Conservation (phyloP, 2,329 filamentous ascomycete genomes). For the Microthyrium microscopicum region DNA sequence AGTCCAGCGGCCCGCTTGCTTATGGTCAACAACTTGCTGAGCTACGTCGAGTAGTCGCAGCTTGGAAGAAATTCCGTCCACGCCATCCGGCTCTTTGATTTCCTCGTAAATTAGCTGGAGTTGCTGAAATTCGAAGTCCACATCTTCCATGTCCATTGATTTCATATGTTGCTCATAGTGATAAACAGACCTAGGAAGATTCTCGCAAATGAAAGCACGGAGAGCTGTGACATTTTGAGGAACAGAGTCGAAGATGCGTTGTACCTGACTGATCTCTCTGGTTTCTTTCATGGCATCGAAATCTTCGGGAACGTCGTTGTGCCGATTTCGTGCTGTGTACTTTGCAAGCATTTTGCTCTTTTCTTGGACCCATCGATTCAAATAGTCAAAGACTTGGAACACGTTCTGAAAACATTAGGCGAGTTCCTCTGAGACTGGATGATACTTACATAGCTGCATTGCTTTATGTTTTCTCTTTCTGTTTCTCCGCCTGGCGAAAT, state of each 20-base stretch:
- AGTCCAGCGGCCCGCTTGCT: constrained; percentile 83
- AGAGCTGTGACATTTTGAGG: constrained; percentile 59
- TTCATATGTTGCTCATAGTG: constrained; percentile 87
- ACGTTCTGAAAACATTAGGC: constrained; percentile 46
- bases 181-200: constrained; percentile 81
- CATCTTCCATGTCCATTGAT: constrained; percentile 37
- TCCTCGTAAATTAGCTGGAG: constrained; percentile 91
- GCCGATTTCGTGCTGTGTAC: constrained; percentile 24
- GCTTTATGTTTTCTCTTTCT: constrained; percentile 59
- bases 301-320: constrained; percentile 24
- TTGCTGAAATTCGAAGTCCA: constrained; percentile 59
- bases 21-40: constrained; percentile 82
- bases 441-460: constrained; percentile 63
- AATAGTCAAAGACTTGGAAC: constrained; percentile 81
- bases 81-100: constrained; percentile 92
- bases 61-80: constrained; percentile 85
- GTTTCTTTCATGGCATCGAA: constrained; percentile 36
- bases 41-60: constrained; percentile 77
- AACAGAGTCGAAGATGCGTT: constrained; percentile 52
- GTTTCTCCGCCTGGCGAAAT: neutral
- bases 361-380: constrained; percentile 74
- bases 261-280: constrained; percentile 47
- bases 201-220: constrained; percentile 82
- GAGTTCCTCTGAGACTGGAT: neutral
- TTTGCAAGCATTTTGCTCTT: constrained; percentile 40